Conservation (phyloP, 2,329 filamentous ascomycete species). For the Cryphonectria japonica region DNA sequence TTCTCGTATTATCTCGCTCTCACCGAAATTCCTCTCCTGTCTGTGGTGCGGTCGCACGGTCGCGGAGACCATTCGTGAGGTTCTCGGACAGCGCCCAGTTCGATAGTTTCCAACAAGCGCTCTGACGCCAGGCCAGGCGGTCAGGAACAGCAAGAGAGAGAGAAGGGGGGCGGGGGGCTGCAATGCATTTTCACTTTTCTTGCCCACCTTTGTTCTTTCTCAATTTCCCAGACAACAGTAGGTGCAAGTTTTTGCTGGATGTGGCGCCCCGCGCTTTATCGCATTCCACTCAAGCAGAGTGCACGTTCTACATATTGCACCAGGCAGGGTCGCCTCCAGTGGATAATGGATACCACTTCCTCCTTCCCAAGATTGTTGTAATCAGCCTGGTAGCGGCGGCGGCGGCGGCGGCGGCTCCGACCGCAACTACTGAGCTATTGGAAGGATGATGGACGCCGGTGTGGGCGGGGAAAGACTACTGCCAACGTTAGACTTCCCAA, state of each 20-base stretch:
- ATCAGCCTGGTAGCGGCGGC: background rate
- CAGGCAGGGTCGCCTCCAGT: background rate
- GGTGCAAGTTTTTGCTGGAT: background rate
- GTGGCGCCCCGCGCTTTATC: background rate
- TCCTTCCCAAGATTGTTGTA: background rate
- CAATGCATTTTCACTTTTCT: background rate
- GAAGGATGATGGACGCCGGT: background rate
- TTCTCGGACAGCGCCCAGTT: background rate
- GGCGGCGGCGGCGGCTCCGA: background rate
- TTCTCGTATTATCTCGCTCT: background rate
- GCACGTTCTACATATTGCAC: background rate
- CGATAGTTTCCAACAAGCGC: background rate
- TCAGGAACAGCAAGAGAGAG: background rate
- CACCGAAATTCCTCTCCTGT: background rate
- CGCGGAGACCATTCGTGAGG: background rate
- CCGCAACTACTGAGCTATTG: background rate
- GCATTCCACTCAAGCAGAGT: background rate
- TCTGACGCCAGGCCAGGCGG: background rate
- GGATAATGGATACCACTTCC: background rate
- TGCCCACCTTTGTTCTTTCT: too few species aligned
- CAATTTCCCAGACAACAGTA: background rate
- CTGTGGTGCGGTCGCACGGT: conserved; percentile 2
- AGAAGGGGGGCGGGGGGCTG: background rate
- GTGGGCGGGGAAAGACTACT: background rate
- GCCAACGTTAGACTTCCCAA: background rate